Percentiles rank a stretch among this genome's conserved stretches.
These are phyloP conservation scores for Entophlyctis helioformis DNA, from an alignment of 192 early-diverging fungal species.

Conservation along the genomic window DNA sequence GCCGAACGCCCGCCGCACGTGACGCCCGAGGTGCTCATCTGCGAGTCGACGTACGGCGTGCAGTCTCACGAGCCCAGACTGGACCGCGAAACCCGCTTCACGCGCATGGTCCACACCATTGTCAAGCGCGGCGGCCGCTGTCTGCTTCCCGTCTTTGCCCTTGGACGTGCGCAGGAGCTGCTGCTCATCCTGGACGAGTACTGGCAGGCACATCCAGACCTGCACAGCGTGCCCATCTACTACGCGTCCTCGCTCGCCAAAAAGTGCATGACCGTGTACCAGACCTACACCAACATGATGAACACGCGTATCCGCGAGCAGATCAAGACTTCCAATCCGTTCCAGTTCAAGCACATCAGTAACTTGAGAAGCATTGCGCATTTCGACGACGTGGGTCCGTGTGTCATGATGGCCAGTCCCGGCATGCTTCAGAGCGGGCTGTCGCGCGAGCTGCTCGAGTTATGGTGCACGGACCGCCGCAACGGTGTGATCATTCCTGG, in stretches of 20 bases:
- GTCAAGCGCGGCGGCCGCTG: slow-evolving; percentile 72
- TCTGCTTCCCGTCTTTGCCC: slow-evolving; percentile 89
- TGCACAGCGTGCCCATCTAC: slow-evolving; percentile 85
- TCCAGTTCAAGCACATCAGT: slow-evolving; percentile 87
- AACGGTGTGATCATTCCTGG: slow-evolving; percentile 94
- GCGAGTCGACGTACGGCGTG: slow-evolving; percentile 93
- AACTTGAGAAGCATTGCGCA: slow-evolving; percentile 74
- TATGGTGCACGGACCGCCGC: slow-evolving; percentile 83
- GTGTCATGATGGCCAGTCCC: slow-evolving; percentile 97
- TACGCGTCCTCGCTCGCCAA: slow-evolving; percentile 93
- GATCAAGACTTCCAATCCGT: slow-evolving; percentile 71
- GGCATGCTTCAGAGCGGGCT: slow-evolving; percentile 93
- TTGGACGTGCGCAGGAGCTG: slow-evolving; percentile 96
- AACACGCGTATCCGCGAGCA: slow-evolving; percentile 86
- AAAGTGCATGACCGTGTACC: slow-evolving; percentile 92
- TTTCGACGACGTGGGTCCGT: slow-evolving; percentile 92
- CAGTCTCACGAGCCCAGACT: slow-evolving; percentile 91
- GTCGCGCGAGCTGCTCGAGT: slow-evolving; percentile 88
- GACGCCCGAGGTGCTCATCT: slow-evolving; percentile 82
- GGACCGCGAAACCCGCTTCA: slow-evolving; percentile 83
- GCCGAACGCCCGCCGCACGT: slow-evolving; percentile 80
- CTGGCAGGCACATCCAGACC: slow-evolving; percentile 71
- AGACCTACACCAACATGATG: slow-evolving; percentile 98
- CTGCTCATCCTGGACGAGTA: slow-evolving; percentile 95
- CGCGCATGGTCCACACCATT: slow-evolving; percentile 47